A percentile compares a stretch with the other conserved stretches of the same genome.
Evolutionary conservation across 495 filamentous ascomycete genomes (phyloP).

Genomic region (Xylaria acuta): DNA sequence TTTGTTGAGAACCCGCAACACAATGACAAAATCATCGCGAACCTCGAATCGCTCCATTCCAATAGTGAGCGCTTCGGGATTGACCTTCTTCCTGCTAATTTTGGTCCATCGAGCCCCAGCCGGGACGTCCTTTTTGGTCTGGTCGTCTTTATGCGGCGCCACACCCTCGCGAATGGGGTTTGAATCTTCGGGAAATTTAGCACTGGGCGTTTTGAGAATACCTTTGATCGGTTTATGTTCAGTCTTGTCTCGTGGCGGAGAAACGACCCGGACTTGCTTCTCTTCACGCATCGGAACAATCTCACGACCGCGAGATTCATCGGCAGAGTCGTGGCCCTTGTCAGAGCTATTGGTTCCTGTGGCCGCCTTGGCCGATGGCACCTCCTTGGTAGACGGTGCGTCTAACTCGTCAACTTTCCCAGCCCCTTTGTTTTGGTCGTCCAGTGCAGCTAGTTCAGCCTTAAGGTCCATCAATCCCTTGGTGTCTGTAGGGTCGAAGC

Average conservation of each 20-base stretch:
- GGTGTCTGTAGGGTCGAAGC: constrained; percentile 60
- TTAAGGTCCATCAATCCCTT: constrained; percentile 54
- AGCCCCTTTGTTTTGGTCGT: constrained; percentile 41
- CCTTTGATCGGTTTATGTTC: constrained; percentile 63
- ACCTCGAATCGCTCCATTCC: constrained; percentile 84
- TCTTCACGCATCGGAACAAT: constrained; percentile 31
- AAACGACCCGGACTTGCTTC: constrained; percentile 60
- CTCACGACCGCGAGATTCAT: constrained; percentile 50
- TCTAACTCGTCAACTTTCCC: constrained; percentile 35
- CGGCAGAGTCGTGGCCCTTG: constrained; percentile 39
- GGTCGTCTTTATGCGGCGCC: constrained; percentile 82
- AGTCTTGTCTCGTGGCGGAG: constrained; percentile 57
- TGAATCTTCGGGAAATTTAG: constrained; percentile 79
- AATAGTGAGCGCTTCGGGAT: constrained; percentile 76
- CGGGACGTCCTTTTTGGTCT: constrained; percentile 72
- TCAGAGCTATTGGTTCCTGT: constrained; percentile 30
- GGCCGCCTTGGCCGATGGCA: constrained; percentile 31
- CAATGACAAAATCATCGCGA: constrained; percentile 82
- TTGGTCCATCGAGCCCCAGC: constrained; percentile 86
- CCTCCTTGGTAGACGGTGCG: constrained; percentile 35
- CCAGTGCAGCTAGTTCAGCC: constrained; percentile 50
- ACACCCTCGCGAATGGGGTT: constrained; percentile 86
- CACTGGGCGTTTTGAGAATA: constrained; percentile 73
- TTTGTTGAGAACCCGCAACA: constrained; percentile 76
- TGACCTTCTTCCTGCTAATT: constrained; percentile 82